phyloP scores from a whole-genome alignment of 2,329 filamentous ascomycete species.

The Penicillium griseofulvum region DNA sequence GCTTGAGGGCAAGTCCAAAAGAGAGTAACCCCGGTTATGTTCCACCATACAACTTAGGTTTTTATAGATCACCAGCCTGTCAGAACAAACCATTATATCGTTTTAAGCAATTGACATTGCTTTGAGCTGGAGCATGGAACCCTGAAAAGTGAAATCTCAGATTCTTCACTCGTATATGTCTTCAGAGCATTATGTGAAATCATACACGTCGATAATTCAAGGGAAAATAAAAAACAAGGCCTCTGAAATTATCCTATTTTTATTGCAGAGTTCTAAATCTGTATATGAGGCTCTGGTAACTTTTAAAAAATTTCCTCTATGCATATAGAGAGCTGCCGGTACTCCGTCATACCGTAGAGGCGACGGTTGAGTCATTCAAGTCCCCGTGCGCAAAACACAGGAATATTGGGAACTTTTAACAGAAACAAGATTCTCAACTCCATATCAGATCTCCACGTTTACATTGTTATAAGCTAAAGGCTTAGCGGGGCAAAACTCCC shows the following conservation, averaged over 20 bases:
- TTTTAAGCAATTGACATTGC: too few species aligned
- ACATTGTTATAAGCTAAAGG: conserved; percentile 19
- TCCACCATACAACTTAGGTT: too few species aligned
- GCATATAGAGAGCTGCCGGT: too few species aligned
- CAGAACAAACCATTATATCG: too few species aligned
- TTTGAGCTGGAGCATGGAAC: too few species aligned
- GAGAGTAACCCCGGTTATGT: too few species aligned
- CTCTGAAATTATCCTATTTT: background rate
- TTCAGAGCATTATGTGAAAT: background rate
- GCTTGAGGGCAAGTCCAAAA: too few species aligned
- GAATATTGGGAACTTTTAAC: background rate
- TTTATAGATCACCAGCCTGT: too few species aligned
- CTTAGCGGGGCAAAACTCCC: conserved; percentile 24
- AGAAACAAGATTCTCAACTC: background rate
- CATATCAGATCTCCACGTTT: conserved; percentile 2
- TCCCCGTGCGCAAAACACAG: conserved; percentile 1
- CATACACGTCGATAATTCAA: background rate
- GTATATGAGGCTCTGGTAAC: background rate
- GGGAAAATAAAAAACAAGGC: background rate
- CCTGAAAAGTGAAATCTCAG: background rate
- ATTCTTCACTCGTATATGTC: background rate
- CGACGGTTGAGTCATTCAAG: conserved; percentile 6
- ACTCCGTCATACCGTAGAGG: conserved; percentile 4
- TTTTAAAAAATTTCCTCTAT: too few species aligned
- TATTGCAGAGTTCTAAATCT: background rate